Base-by-base conservation (phyloP, 441 rosid genomes). In the Bocquillonia castaneifolia region DNA sequence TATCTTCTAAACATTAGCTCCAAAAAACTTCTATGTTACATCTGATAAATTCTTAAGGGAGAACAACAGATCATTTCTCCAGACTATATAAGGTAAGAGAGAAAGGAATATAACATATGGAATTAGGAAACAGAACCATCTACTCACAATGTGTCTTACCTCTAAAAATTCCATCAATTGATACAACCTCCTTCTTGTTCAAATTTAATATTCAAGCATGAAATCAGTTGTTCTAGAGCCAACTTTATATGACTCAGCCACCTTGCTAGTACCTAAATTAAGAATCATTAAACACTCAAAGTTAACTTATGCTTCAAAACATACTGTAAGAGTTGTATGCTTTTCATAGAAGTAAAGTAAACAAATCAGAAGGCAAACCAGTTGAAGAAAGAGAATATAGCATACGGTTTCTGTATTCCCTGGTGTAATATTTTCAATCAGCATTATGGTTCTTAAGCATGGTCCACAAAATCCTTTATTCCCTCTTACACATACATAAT, bases 381-480 rank as follows among this genome's bases (percentile, higher is more conserved):
- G 12, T 14, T 14, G 4, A 25, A 36, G 61, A 51, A n/a, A 62
- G 45, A 5, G 28, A 64, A 23, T 37, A 29, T 14, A 47, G 55
- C 77, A 71, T 86, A 86, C 89, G 84, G 58, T 77, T 63, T 81
- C 85, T 61, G 68, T 74, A 72, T 79, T 84, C 67, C 80, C 96
- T 74, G 73, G 85, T 75, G 76, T 80, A 50, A 81, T 78, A 73
- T 57, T 82, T 81, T 91, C 98, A 26, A 93, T 88, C 85, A 93
- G 69, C 84, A 73, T 81, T 73, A 93, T 79, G 66, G 96, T 87
- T 77, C 80, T 87, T 90, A 89, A 80, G 82, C 98, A 93, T 31
- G 96, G 76, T 74, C 87, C 93, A 77, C 98, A 93, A 73, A 93
- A 81, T 67, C 98, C 98, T 77, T 86, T 91, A 84, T 89, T 93